These are phyloP conservation scores for Naganishia liquefaciens DNA, from an alignment of 1,284 basidiomycete genomes.

Conservation along the genomic window DNA sequence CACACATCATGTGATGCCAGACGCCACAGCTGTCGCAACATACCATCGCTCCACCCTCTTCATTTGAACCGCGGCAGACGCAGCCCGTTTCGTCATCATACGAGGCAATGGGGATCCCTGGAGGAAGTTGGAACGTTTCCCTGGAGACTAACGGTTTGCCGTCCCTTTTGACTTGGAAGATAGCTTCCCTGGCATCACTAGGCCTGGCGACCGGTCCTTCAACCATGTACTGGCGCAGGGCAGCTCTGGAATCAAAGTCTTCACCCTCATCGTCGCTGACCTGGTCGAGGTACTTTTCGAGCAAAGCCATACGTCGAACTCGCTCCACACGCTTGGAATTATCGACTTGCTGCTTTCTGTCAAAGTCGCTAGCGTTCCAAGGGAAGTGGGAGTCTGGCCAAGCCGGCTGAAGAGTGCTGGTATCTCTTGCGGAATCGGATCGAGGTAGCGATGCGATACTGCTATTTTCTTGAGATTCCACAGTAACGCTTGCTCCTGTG, in stretches of 20 bases:
- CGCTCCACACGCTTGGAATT: slow-evolving; percentile 18
- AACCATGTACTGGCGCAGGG: slow-evolving; percentile 10
- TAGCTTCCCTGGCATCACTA: slow-evolving; percentile 30
- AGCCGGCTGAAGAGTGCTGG: slow-evolving; percentile 56
- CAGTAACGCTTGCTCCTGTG: slow-evolving; percentile 7
- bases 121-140: slow-evolving; percentile 21
- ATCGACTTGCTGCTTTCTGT: slow-evolving; percentile 57
- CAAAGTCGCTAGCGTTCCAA: slow-evolving; percentile 57
- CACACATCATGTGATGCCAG: slow-evolving; percentile 49
- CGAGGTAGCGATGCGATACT: not conserved
- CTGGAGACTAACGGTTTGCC: slow-evolving; percentile 24
- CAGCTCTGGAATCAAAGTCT: slow-evolving; percentile 35
- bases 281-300: slow-evolving; percentile 35
- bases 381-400: slow-evolving; percentile 75
- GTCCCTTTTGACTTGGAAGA: slow-evolving; percentile 29
- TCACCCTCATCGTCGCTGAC: slow-evolving; percentile 52
- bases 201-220: slow-evolving; percentile 10
- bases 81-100: slow-evolving; percentile 32
- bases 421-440: not conserved
- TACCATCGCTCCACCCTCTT: slow-evolving; percentile 46
- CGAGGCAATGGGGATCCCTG: slow-evolving; percentile 26
- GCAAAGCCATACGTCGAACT: slow-evolving; percentile 10
- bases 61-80: slow-evolving; percentile 38
- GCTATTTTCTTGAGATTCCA: slow-evolving; percentile 23
- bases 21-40: slow-evolving; percentile 46